These are phyloP conservation scores for Aeschynomene evenia DNA, from an alignment of 306 rosid genomes.

Conservation along the genomic window DNA sequence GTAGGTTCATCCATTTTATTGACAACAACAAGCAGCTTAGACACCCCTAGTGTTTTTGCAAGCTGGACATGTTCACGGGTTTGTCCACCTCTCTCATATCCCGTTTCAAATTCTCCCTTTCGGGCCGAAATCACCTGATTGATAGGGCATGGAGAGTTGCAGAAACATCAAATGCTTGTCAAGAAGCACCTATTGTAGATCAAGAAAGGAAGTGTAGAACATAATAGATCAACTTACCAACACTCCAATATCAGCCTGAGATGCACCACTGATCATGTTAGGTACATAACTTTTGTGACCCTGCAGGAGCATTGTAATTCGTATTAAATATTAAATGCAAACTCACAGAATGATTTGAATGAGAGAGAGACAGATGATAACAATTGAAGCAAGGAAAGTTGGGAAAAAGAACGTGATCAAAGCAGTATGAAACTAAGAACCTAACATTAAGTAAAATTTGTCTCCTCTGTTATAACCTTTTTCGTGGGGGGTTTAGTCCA, in stretches of 20 bases:
- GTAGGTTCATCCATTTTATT: conserved; percentile 84
- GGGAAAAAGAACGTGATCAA: background rate
- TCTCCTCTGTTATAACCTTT: background rate
- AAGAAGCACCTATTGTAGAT: conserved; percentile 6
- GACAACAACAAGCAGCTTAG: conserved; percentile 69
- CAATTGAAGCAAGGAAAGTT: background rate
- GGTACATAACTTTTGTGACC: conserved; percentile 99
- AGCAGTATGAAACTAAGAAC: background rate
- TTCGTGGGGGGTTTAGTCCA: background rate
- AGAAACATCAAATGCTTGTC: conserved; percentile 10
- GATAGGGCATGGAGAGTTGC: background rate
- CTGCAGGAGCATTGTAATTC: conserved; percentile 43
- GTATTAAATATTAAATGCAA: conserved; percentile 7
- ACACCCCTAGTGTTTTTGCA: conserved; percentile 75
- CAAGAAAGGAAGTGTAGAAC: background rate
- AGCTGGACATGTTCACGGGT: conserved; percentile 87
- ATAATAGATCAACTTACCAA: conserved; percentile 61
- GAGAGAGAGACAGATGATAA: background rate
- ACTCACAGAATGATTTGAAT: background rate
- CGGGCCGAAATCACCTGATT: conserved; percentile 92
- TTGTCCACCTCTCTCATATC: conserved; percentile 89
- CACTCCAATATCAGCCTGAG: conserved; percentile 98
- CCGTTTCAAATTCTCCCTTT: conserved; percentile 97
- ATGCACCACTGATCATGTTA: conserved; percentile 98
- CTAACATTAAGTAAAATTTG: background rate